phyloP scores from a whole-genome alignment of 2,329 filamentous ascomycete species.

The Talaromyces albobiverticillius region DNA sequence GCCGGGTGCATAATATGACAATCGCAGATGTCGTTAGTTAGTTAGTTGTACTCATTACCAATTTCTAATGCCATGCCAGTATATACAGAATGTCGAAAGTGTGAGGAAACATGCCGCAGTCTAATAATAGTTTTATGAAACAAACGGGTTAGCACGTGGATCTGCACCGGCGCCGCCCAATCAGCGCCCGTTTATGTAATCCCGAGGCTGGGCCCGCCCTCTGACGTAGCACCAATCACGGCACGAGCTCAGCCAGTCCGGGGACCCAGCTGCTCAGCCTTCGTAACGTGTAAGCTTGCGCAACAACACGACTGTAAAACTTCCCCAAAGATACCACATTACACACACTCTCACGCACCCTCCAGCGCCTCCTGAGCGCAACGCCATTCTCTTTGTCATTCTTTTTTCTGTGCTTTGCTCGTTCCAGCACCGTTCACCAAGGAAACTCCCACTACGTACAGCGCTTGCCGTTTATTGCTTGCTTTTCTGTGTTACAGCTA shows the following conservation, averaged over 20 bases:
- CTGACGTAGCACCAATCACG: slow-evolving; percentile 11
- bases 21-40: too few relatives aligned
- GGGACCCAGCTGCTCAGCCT: not conserved
- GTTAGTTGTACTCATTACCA: too few relatives aligned
- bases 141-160: slow-evolving; percentile 14
- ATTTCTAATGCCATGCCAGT: too few relatives aligned
- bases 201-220: not conserved
- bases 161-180: not conserved
- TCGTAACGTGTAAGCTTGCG: slow-evolving; percentile 5
- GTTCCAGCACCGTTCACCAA: not conserved
- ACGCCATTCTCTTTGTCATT: slow-evolving; percentile 6
- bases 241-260: not conserved
- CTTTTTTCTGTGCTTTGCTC: not conserved
- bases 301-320: not conserved
- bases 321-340: not conserved
- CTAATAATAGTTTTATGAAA: too few relatives aligned
- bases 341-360: not conserved
- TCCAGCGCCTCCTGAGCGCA: slow-evolving; percentile 1
- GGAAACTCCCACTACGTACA: not conserved
- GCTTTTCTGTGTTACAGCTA: not conserved
- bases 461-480: slow-evolving; percentile 7
- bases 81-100: too few relatives aligned
- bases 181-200: slow-evolving; percentile 2
- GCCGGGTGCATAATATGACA: too few relatives aligned
- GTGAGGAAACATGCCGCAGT: too few relatives aligned